Conservation (phyloP, 2,329 filamentous ascomycete species). For the Metarhizium humberi region DNA sequence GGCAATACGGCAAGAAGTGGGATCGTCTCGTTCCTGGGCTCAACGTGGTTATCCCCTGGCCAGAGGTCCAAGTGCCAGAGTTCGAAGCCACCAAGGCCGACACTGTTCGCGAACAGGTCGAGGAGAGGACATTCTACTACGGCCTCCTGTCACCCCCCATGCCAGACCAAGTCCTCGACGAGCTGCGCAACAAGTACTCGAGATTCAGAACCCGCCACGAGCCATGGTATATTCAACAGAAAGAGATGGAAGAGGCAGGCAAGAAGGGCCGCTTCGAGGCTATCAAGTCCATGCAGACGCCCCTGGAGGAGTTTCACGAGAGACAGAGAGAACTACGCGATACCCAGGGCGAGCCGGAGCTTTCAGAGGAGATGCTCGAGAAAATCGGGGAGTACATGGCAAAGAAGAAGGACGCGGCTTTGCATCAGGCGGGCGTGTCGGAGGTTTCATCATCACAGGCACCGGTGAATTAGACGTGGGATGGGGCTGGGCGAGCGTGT, state of each 20-base stretch:
- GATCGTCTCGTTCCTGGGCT: conserved; percentile 59
- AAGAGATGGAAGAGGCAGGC: conserved; percentile 47
- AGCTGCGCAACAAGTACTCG: conserved; percentile 76
- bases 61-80: conserved; percentile 41
- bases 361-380: conserved; percentile 50
- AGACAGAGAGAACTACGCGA: conserved; percentile 41
- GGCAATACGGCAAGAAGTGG: conserved; percentile 33
- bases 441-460: conserved; percentile 15
- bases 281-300: conserved; percentile 38
- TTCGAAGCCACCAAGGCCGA: conserved; percentile 52
- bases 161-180: conserved; percentile 69
- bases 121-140: conserved; percentile 68
- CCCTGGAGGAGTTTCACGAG: conserved; percentile 50
- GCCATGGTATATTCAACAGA: conserved; percentile 57
- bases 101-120: conserved; percentile 67
- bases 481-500: neutral
- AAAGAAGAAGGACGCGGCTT: conserved; percentile 35
- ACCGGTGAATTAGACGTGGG: neutral
- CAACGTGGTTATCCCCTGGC: conserved; percentile 70
- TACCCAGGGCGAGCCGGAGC: conserved; percentile 43
- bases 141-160: conserved; percentile 69
- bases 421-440: conserved; percentile 28
- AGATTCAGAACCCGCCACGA: conserved; percentile 76
- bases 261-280: conserved; percentile 25
- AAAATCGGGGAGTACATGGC: conserved; percentile 54